Conservation (phyloP, 306 rosid species). For the Begonia loranthoides region DNA sequence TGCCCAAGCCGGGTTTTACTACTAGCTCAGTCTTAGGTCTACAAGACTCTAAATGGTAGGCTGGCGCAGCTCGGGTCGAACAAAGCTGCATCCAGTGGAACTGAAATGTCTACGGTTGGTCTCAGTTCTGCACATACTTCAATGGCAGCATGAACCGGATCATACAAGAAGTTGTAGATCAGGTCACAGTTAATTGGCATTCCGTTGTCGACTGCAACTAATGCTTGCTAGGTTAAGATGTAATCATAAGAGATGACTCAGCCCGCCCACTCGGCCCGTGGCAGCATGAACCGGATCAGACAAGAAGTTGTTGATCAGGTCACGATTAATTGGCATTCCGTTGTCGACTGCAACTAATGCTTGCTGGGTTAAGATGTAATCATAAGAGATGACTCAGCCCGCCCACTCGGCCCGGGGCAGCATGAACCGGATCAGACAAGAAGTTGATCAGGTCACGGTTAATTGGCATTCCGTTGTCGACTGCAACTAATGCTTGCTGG, state of each 20-base stretch:
- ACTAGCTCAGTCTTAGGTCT: too few species aligned
- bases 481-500: slow-evolving; percentile 92
- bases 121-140: slow-evolving; percentile 80
- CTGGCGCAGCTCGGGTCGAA: slow-evolving; percentile 89
- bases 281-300: slow-evolving; percentile 94
- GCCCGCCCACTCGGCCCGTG: too few species aligned
- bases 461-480: slow-evolving; percentile 51
- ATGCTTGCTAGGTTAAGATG: slow-evolving; percentile 77
- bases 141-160: slow-evolving; percentile 89
- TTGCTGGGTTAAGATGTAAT: slow-evolving; percentile 77
- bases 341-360: slow-evolving; percentile 87
- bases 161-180: slow-evolving; percentile 83
- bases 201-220: slow-evolving; percentile 76
- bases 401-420: too few species aligned
- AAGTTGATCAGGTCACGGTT: slow-evolving; percentile 80
- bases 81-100: slow-evolving; percentile 80
- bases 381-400: too few species aligned
- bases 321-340: slow-evolving; percentile 48
- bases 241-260: too few species aligned
- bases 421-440: slow-evolving; percentile 85
- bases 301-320: slow-evolving; percentile 80
- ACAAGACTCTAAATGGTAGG: slow-evolving; percentile 26
- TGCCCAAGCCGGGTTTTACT: too few species aligned
- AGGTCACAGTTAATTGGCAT: slow-evolving; percentile 59
- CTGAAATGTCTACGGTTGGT: slow-evolving; percentile 89